Percentiles rank a stretch among this genome's conserved stretches.
phyloP scores from a whole-genome alignment of 2,329 filamentous ascomycete genomes.

The Ophiocordyceps robertsii region DNA sequence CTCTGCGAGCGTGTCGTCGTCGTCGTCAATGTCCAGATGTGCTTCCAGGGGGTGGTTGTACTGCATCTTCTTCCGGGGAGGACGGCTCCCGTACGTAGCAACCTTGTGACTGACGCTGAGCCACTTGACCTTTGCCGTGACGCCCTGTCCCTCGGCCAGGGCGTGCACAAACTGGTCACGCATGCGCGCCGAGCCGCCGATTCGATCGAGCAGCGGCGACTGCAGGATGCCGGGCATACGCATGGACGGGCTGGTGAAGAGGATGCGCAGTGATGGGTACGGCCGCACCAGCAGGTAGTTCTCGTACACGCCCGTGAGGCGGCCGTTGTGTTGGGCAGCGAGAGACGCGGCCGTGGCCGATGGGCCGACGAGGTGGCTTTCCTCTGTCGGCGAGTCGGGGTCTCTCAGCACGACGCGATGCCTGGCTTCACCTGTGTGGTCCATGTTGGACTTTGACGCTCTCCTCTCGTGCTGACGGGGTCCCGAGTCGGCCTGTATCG shows the following conservation, averaged over 20 bases:
- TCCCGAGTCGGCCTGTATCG: not conserved
- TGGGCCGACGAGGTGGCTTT: not conserved
- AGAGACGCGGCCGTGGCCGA: not conserved
- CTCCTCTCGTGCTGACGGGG: not conserved
- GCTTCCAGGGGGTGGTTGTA: slow-evolving; percentile 40
- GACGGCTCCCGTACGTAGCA: not conserved
- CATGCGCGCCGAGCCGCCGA: slow-evolving; percentile 34
- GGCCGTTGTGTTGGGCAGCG: slow-evolving; percentile 8
- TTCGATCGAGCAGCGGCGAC: slow-evolving; percentile 39
- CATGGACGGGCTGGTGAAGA: slow-evolving; percentile 56
- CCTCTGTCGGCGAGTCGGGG: slow-evolving; percentile 1
- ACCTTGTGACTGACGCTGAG: slow-evolving; percentile 3
- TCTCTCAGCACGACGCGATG: slow-evolving; percentile 7
- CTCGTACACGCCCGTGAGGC: slow-evolving; percentile 25
- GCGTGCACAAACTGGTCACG: slow-evolving; percentile 40
- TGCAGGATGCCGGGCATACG: slow-evolving; percentile 55
- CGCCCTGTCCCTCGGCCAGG: slow-evolving; percentile 52
- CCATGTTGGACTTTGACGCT: not conserved
- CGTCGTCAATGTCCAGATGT: slow-evolving; percentile 6
- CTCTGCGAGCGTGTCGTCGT: slow-evolving; percentile 2
- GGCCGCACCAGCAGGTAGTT: slow-evolving; percentile 54
- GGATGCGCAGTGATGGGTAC: slow-evolving; percentile 49
- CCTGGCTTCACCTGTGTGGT: not conserved
- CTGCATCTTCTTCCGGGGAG: slow-evolving; percentile 2
- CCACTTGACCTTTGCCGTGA: slow-evolving; percentile 53